Percentiles rank a stretch among this genome's conserved stretches.
Conservation (phyloP, 2,329 filamentous ascomycete genomes). For the Alternaria alternata region DNA sequence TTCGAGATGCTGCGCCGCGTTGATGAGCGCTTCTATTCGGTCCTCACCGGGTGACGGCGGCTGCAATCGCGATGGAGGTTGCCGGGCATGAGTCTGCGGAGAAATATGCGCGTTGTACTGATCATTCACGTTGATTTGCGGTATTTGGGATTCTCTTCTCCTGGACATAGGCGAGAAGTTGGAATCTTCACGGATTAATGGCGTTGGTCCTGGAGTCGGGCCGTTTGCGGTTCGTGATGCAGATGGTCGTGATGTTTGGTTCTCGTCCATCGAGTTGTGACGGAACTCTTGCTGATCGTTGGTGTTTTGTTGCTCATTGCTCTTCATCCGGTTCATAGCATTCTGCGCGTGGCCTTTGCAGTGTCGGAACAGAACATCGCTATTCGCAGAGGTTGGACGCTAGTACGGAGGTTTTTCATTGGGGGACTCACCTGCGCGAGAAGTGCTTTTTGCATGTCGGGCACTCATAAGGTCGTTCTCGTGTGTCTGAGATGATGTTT, state of each 20-base stretch:
- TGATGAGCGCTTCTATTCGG: constrained; percentile 50
- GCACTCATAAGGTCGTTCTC: constrained; percentile 64
- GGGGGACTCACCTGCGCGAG: constrained; percentile 58
- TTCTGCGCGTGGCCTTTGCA: constrained; percentile 60
- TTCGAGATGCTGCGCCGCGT: constrained; percentile 49
- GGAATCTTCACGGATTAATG: constrained; percentile 34
- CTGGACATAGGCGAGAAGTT: constrained; percentile 37
- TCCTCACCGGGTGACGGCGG: constrained; percentile 41
- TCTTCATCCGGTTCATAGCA: constrained; percentile 47
- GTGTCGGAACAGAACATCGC: constrained; percentile 61
- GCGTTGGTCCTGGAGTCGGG: constrained; percentile 28
- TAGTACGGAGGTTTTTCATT: constrained; percentile 19
- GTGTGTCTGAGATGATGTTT: constrained; percentile 55
- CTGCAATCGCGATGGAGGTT: constrained; percentile 23
- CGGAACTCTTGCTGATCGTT: constrained; percentile 34
- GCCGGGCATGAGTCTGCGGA: constrained; percentile 23
- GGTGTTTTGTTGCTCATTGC: constrained; percentile 37
- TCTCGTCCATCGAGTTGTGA: constrained; percentile 26
- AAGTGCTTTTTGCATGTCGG: constrained; percentile 63
- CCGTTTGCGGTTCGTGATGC: constrained; percentile 28
- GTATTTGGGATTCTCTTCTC: constrained; percentile 35
- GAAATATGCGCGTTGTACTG: constrained; percentile 26
- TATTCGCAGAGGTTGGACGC: constrained; percentile 37
- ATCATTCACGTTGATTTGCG: constrained; percentile 30
- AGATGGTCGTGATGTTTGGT: constrained; percentile 25